Evolutionary conservation across 371 early-diverging fungal species (phyloP).

Genomic region (Mucor racemosus): DNA sequence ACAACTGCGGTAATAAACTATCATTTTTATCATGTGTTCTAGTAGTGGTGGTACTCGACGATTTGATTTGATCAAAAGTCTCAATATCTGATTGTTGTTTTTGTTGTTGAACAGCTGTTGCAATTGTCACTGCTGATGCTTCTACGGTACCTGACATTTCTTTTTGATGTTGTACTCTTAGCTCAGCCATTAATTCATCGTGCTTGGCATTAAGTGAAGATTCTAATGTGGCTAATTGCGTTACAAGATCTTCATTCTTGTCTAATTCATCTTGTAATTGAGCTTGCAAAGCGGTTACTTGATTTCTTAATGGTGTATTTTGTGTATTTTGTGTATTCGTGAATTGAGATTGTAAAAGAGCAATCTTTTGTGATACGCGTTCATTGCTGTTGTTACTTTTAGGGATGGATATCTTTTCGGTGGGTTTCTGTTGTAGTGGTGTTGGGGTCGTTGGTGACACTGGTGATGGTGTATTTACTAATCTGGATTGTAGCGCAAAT

Average conservation of each 20-base stretch:
- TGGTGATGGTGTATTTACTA: background rate
- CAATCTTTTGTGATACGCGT: slow-evolving; percentile 9
- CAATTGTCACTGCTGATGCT: background rate
- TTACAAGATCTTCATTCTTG: background rate
- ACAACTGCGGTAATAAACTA: background rate
- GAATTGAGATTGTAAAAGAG: slow-evolving; percentile 1
- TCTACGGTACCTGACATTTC: background rate
- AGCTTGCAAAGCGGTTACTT: background rate
- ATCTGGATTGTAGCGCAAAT: background rate
- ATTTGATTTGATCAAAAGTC: too few relatives aligned
- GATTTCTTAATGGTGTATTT: background rate
- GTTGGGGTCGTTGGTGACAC: background rate
- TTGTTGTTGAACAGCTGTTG: background rate
- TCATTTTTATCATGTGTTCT: background rate
- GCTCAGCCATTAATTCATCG: background rate
- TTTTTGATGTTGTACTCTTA: background rate
- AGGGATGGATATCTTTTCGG: background rate
- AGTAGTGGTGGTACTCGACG: background rate
- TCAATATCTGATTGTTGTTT: too few relatives aligned
- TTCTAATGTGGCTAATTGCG: slow-evolving; percentile 1
- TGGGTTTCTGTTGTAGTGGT: background rate
- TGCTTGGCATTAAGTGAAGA: background rate
- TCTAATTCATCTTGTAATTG: background rate
- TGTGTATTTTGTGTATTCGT: background rate
- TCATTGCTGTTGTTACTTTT: background rate